Conservation (phyloP, 2,329 filamentous ascomycete species). For the Acarospora socialis region DNA sequence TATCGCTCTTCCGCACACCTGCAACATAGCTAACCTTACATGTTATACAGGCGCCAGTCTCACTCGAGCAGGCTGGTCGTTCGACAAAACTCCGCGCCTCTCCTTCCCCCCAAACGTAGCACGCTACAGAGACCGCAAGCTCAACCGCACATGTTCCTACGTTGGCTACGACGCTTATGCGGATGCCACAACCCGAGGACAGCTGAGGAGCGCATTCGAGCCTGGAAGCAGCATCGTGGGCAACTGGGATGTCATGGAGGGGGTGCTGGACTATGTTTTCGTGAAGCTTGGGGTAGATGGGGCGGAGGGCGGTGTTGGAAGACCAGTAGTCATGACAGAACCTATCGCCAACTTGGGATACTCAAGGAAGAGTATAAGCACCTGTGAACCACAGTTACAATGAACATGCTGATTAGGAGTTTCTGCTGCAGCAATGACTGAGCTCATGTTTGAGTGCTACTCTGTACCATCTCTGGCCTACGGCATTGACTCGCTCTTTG, state of each 20-base stretch:
- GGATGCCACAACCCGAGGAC: slow-evolving; percentile 81
- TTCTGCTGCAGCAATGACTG: slow-evolving; percentile 68
- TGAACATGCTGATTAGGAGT: neutral
- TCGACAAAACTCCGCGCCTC: slow-evolving; percentile 68
- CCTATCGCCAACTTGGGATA: slow-evolving; percentile 84
- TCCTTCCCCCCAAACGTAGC: slow-evolving; percentile 80
- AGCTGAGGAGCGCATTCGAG: slow-evolving; percentile 84
- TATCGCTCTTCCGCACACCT: slow-evolving; percentile 1
- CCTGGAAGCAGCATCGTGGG: slow-evolving; percentile 78
- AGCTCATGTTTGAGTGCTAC: slow-evolving; percentile 95
- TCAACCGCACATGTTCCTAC: slow-evolving; percentile 83
- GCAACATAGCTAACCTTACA: slow-evolving; percentile 13
- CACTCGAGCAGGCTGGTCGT: slow-evolving; percentile 91
- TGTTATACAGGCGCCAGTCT: slow-evolving; percentile 59
- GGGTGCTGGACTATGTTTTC: slow-evolving; percentile 85
- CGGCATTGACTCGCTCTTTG: slow-evolving; percentile 93
- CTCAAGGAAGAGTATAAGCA: slow-evolving; percentile 71
- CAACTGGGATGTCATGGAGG: slow-evolving; percentile 98
- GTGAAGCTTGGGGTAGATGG: slow-evolving; percentile 81
- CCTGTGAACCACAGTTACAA: slow-evolving; percentile 22
- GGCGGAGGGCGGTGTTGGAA: slow-evolving; percentile 57
- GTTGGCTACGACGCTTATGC: slow-evolving; percentile 86
- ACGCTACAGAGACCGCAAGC: slow-evolving; percentile 86
- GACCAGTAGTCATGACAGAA: slow-evolving; percentile 91
- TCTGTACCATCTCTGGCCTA: slow-evolving; percentile 78